Evolutionary conservation across 2,329 filamentous ascomycete species (phyloP).

Genomic region (Pseudocercospora macadamiae): DNA sequence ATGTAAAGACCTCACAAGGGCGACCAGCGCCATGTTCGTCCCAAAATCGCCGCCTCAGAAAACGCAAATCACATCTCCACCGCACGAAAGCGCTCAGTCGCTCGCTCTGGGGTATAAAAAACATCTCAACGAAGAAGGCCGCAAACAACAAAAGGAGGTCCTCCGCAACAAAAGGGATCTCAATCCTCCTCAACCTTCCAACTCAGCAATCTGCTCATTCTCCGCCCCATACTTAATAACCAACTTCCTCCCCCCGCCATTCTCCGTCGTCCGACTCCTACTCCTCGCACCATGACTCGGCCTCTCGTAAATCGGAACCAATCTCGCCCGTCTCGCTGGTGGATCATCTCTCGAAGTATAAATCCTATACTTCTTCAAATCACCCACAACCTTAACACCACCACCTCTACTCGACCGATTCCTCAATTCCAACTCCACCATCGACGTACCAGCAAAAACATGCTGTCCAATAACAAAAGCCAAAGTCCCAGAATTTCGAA

Average conservation of each 20-base stretch:
- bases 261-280: not conserved
- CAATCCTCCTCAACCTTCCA: not conserved
- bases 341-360: constrained; percentile 23
- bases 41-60: too few relatives aligned
- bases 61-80: too few relatives aligned
- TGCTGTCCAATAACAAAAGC: constrained; percentile 28
- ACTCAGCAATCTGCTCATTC: constrained; percentile 10
- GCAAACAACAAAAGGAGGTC: not conserved
- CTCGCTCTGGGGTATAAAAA: too few relatives aligned
- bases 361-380: constrained; percentile 23
- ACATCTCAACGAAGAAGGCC: not conserved
- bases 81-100: too few relatives aligned
- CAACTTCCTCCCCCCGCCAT: constrained; percentile 23
- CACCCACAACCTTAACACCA: constrained; percentile 7
- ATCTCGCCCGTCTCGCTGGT: constrained; percentile 20
- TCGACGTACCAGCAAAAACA: constrained; percentile 24
- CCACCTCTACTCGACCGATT: too few relatives aligned
- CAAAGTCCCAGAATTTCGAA: constrained; percentile 20
- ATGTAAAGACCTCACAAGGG: too few relatives aligned
- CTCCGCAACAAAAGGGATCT: not conserved
- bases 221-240: constrained; percentile 24
- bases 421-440: constrained; percentile 20
- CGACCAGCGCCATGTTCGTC: too few relatives aligned
- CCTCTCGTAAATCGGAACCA: constrained; percentile 23
- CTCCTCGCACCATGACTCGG: too few relatives aligned